Evolutionary conservation across 2,329 filamentous ascomycete species (phyloP), one percentile per base, ranked within the genome.

Genomic region (Teratosphaeriaceae sp.): DNA sequence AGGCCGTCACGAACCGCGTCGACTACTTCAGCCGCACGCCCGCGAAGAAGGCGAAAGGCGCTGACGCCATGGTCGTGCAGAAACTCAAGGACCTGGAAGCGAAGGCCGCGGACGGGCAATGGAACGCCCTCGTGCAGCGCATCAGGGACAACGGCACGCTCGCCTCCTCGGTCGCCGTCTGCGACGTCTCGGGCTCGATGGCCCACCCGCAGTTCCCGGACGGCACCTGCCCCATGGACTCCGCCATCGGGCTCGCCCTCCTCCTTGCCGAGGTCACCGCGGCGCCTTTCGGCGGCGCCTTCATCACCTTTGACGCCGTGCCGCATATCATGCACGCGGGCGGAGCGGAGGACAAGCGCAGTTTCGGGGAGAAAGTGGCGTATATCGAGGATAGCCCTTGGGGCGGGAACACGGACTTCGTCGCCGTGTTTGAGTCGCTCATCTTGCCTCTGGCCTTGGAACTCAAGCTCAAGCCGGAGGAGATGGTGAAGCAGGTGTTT

Each of bases 401-500:
- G 71, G 62, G 59, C 5, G 58, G 60, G 52, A 72, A 56, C 47
- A 80, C 76, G 1, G 56, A 80, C 50, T 74, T 80, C 43, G 65
- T 69, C 3, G 66, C 71, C 18, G 75, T 79, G 3, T 80, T 81
- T 44, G 67, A 71, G 40, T 40, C 67, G 0, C 60, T 79, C 1
- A 70, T 80, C 36, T 68, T 80, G 0, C 74, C 74, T 2, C 69
- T 76, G 65, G 76, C 77, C 0, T 40, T 72, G 6, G 34, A 65
- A 36, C 66, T 77, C 48, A 67, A 73, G 9, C 52, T 80, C 24
- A 67, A 63, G 48, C 69, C 65, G 29, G 73, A 78, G 42, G 70
- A 80, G 29, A 80, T 81, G 76, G 69, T 80, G 13, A 79, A 78
- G 61, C 71, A 73, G 3, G 55, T 81, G 13, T 79, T 81, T 52